These are phyloP conservation scores for Euclidium syriacum DNA, from an alignment of 345 rosid species.

Conservation along the genomic window DNA sequence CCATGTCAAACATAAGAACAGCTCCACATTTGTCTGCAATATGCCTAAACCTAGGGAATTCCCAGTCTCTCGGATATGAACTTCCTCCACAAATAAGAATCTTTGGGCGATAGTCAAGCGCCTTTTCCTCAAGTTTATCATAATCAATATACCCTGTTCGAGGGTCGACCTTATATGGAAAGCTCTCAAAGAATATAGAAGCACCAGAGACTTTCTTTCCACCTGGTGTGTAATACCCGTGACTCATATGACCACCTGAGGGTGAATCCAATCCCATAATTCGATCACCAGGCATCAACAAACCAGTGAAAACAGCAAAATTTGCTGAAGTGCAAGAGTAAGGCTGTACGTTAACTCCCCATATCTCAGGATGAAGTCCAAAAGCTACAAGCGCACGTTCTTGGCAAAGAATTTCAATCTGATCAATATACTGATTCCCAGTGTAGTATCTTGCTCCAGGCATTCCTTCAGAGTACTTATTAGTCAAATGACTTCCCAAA, in stretches of 20 bases:
- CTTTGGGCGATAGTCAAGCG: conserved; percentile 76
- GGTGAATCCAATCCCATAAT: conserved; percentile 78
- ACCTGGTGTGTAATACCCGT: conserved; percentile 65
- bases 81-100: conserved; percentile 89
- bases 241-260: conserved; percentile 77
- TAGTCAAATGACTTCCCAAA: conserved; percentile 68
- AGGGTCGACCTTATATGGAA: conserved; percentile 74
- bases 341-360: conserved; percentile 88
- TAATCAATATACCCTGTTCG: conserved; percentile 66
- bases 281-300: conserved; percentile 60
- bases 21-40: conserved; percentile 77
- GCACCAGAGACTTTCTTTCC: conserved; percentile 77
- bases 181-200: conserved; percentile 79
- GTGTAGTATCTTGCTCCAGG: conserved; percentile 67
- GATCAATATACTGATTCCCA: conserved; percentile 70
- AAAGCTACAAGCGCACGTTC: conserved; percentile 66
- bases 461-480: conserved; percentile 75
- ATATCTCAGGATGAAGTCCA: conserved; percentile 45
- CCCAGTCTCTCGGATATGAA: conserved; percentile 82
- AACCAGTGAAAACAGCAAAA: conserved; percentile 63
- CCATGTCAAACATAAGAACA: conserved; percentile 72
- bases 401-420: conserved; percentile 61
- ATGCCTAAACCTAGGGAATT: conserved; percentile 68
- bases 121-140: conserved; percentile 80
- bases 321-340: conserved; percentile 81